A percentile compares a stretch with the other conserved stretches of the same genome.
Conservation (phyloP, 1,284 basidiomycete species). For the Inonotus obliquus region DNA sequence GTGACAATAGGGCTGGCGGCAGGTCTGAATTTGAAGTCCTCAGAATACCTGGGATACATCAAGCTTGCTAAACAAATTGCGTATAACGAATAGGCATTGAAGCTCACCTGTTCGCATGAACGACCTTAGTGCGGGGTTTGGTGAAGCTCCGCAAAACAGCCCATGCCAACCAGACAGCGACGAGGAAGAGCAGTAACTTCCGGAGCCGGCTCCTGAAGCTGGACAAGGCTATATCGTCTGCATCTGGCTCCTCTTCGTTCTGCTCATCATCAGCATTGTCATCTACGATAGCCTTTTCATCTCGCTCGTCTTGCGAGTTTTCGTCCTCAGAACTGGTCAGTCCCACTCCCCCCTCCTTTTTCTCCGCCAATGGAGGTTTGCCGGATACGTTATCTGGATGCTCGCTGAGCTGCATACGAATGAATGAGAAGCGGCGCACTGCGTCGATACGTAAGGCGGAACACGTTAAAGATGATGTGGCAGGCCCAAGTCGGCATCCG, state of each 20-base stretch:
- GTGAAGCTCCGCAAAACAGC: neutral
- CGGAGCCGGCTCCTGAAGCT: neutral
- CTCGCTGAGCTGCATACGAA: neutral
- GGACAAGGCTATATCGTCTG: neutral
- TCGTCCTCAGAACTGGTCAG: neutral
- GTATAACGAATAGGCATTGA: neutral
- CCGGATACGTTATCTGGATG: neutral
- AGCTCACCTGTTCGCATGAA: conserved; percentile 45
- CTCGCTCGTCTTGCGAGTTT: neutral
- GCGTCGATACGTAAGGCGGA: neutral
- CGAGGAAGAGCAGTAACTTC: neutral
- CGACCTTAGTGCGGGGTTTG: conserved; percentile 28
- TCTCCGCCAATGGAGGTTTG: neutral
- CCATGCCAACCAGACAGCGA: neutral
- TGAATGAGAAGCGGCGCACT: neutral
- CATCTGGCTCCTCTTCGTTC: neutral
- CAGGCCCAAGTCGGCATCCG: no score
- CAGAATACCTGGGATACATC: conserved; percentile 50
- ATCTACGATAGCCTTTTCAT: neutral
- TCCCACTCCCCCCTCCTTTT: neutral
- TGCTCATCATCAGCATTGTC: neutral
- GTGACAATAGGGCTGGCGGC: conserved; percentile 66
- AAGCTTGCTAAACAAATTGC: neutral
- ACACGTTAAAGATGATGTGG: neutral
- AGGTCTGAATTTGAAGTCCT: conserved; percentile 58